Percentiles rank a stretch among this genome's conserved stretches.
These are phyloP conservation scores for Paecilomyces formosus DNA, from an alignment of 2,329 filamentous ascomycete genomes.

Conservation along the genomic window DNA sequence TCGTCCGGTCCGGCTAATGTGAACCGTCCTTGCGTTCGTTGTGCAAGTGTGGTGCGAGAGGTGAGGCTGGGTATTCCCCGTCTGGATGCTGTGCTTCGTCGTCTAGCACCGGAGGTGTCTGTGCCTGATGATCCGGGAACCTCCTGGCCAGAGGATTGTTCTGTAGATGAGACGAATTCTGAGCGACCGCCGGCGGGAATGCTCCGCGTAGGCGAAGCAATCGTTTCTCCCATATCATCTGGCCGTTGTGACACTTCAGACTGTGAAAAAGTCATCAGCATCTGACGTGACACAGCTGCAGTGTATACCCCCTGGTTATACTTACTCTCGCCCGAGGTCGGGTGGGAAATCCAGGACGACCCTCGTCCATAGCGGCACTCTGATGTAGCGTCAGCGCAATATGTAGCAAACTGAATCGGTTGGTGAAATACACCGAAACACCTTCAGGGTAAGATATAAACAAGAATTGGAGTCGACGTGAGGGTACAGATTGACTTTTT, in stretches of 20 bases:
- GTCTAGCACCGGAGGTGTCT: conserved; percentile 8
- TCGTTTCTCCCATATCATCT: not conserved
- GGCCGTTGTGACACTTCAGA: not conserved
- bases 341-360: not conserved
- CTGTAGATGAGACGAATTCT: not conserved
- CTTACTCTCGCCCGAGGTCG: not conserved
- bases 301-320: not conserved
- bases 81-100: conserved; percentile 15
- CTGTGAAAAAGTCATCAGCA: not conserved
- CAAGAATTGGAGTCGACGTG: not conserved
- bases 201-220: not conserved
- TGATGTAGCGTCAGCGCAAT: not conserved
- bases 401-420: not conserved
- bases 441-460: not conserved
- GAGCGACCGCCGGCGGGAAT: not conserved
- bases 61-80: conserved; percentile 15
- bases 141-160: not conserved
- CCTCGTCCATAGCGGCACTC: not conserved
- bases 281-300: not conserved
- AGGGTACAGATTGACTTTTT: not conserved
- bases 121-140: not conserved
- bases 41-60: conserved; percentile 18
- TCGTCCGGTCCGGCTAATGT: conserved; percentile 26
- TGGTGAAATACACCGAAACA: not conserved
- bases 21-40: conserved; percentile 20